Base-by-base conservation (phyloP, 306 rosid genomes). In the Potentilla sterilis region DNA sequence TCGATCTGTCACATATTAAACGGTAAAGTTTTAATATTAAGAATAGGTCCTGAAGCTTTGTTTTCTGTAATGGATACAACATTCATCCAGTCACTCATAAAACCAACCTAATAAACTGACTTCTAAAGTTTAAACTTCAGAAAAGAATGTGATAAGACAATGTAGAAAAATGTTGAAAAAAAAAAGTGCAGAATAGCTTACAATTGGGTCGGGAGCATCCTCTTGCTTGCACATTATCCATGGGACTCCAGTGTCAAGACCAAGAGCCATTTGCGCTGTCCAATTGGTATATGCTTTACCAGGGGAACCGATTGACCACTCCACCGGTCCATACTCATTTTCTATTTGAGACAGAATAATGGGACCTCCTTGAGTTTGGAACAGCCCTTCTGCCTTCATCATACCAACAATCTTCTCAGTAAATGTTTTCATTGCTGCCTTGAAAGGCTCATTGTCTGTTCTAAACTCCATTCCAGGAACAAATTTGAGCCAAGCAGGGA, bases 181-280 rank as follows among this genome's bases (percentile, higher is more conserved):
- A 49, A 32, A 3, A 28, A 28, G 28, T 13, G 19, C 35, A 35
- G 6, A 67, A 54, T 22, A 48, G 69, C 88, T 87, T 88, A 95
- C 99, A 70, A 89, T 61, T 16, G 99, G 99, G 63, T 89, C 97
- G 22, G 99, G 99, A 78, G 99, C 96, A 79, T 95, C 99, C 48
- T 90, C 85, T 88, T 92, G 99, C 87, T 95, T 95, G 89, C 99
- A 95, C 99, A 95, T 95, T 72, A 95, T 79, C 99, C 99, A 95
- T 4, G 99, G 99, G 1, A 89, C 99, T 0, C 97, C 99, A 22
- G 99, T 95, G 72, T 79, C 41, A 24, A 95, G 93, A 62, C 85
- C 90, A 2, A 90, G 90, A 18, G 97, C 99, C 99, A 95, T 95
- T 87, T 87, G 80, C 78, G 97, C 92, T 40, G 91, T 90, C 99